Evolutionary conservation across 768 basidiomycete species (phyloP), one percentile per base, ranked within the genome.

Genomic region (Paxillus ammoniavirescens): DNA sequence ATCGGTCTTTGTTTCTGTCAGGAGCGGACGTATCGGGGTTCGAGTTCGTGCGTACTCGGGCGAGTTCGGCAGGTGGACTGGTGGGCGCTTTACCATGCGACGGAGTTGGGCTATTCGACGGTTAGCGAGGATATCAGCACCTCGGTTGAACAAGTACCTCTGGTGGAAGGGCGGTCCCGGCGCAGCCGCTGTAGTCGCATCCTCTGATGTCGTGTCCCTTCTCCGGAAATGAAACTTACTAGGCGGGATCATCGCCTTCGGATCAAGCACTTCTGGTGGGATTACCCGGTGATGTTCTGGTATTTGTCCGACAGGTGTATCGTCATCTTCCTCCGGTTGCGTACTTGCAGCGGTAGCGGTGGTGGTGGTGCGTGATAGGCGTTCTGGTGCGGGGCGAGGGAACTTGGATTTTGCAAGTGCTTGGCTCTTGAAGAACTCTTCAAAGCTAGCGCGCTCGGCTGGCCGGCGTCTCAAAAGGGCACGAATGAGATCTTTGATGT

Each of bases 401-500:
- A 91, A 91, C 72, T 87, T 92, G 37, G 82, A 86, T 66, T 87
- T 89, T 26, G 80, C 84, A 59, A 89, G 75, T 35, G 87, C 93
- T 31, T 78, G 79, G 58, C 89, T 91, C 48, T 79, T 77, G 67
- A 99, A 99, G 73, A 97, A 98, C 40, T 94, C 91, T 12, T 95
- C 91, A 55, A 95, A 99, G 52, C 80, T 86, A 21, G 92, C 87
- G 2, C 96, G 79, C 65, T 97, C 91, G 0, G 77, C 79, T 0
- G 97, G 94, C 38, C 86, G 82, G 28, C 91, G 84, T 70, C 88
- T 92, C 46, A 99, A 75, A 45, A 99, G 74, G n/a, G 75, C 68
- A 15, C 93, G 81, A 31, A 98, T 92, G 48, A 98, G 84, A 31
- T 80, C 79, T 73, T 99, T 98, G 68, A 99, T 79, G 63, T 97